A percentile compares a stretch with the other conserved stretches of the same genome.
phyloP scores from a whole-genome alignment of 139 green algal genomes.

The Ostreobium quekettii region DNA sequence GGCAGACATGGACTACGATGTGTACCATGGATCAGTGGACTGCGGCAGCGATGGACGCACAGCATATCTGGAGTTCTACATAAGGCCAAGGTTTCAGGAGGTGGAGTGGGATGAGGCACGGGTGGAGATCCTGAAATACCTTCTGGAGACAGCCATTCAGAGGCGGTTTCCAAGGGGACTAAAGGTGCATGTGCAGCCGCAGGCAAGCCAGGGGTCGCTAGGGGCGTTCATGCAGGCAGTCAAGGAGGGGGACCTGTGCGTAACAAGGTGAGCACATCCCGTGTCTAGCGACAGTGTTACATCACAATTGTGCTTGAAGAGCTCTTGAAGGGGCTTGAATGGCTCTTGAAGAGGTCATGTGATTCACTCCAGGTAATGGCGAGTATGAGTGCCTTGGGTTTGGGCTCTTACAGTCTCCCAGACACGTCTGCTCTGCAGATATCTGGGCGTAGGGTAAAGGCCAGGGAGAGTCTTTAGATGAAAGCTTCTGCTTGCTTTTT shows the following conservation, averaged over 20 bases:
- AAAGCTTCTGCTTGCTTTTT: too few species aligned
- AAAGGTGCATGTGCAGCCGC: constrained; percentile 56
- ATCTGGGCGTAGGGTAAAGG: too few species aligned
- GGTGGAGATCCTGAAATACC: constrained; percentile 54
- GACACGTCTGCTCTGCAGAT: too few species aligned
- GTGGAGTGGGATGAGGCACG: constrained; percentile 37
- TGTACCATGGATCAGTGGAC: constrained; percentile 91
- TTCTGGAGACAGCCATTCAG: constrained; percentile 68
- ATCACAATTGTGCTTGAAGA: too few species aligned
- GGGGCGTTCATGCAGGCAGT: neutral
- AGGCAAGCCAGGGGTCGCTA: constrained; percentile 3
- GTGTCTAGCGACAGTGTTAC: too few species aligned
- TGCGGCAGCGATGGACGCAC: constrained; percentile 23
- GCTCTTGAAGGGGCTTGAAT: too few species aligned
- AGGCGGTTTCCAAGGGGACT: constrained; percentile 63
- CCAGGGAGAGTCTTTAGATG: too few species aligned
- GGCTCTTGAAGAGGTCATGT: too few species aligned
- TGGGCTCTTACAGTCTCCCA: too few species aligned
- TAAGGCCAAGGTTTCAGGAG: constrained; percentile 39
- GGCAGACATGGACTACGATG: constrained; percentile 85
- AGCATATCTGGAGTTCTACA: constrained; percentile 66
- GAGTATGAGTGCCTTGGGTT: too few species aligned
- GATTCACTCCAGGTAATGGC: too few species aligned
- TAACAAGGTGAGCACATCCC: neutral
- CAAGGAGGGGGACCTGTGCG: neutral